phyloP scores from a whole-genome alignment of 805 yeast genomes.

The Cyberlindnera xishuangbannaensis region DNA sequence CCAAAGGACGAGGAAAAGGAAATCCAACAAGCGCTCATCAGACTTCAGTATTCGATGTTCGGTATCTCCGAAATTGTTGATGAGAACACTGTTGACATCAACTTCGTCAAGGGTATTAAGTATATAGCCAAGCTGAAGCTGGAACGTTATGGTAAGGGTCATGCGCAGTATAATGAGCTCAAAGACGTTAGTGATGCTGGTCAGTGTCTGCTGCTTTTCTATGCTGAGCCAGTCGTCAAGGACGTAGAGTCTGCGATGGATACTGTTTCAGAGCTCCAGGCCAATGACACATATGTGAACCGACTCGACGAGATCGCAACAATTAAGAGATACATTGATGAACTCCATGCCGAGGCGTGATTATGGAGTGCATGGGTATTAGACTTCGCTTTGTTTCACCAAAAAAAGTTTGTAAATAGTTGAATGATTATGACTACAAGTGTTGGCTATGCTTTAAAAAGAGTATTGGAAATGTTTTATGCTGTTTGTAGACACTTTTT shows the following conservation, averaged over 20 bases:
- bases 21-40: conserved; percentile 61
- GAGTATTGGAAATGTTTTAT: too few relatives aligned
- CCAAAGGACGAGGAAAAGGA: conserved; percentile 50
- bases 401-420: conserved; percentile 6
- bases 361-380: too few relatives aligned
- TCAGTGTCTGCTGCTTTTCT: conserved; percentile 44
- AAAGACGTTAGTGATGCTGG: conserved; percentile 27
- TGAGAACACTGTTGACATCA: conserved; percentile 50
- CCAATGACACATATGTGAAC: conserved; percentile 27
- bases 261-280: conserved; percentile 43
- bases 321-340: conserved; percentile 25
- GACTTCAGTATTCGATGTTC: conserved; percentile 76
- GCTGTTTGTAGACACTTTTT: too few relatives aligned
- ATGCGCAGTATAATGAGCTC: conserved; percentile 30
- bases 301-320: conserved; percentile 31
- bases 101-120: conserved; percentile 61
- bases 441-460: too few relatives aligned
- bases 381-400: too few relatives aligned
- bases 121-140: conserved; percentile 66
- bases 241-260: conserved; percentile 36
- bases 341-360: too few relatives aligned
- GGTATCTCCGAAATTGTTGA: conserved; percentile 73
- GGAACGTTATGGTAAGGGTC: conserved; percentile 41
- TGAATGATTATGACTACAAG: too few relatives aligned
- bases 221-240: conserved; percentile 36